Evolutionary conservation across 192 early-diverging fungal genomes (phyloP).

Genomic region (Backusella luteola): DNA sequence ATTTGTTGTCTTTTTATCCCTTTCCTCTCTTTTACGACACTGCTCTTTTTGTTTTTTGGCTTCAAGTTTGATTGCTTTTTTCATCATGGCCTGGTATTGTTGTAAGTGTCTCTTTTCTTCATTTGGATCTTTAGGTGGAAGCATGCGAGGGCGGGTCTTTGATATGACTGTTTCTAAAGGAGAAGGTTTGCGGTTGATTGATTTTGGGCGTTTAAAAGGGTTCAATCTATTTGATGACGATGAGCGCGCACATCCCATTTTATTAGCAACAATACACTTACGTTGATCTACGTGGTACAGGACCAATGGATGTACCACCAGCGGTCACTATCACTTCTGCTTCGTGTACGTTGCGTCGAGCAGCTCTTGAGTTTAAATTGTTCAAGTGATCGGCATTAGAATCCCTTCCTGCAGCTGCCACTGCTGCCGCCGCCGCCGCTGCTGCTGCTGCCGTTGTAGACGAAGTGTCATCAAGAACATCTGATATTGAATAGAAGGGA

Average conservation of each 20-base stretch:
- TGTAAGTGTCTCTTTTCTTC: conserved; percentile 43
- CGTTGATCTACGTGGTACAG: conserved; percentile 24
- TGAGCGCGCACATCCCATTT: neutral
- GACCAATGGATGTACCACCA: conserved; percentile 25
- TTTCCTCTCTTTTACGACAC: conserved; percentile 34
- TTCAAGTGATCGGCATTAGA: conserved; percentile 8
- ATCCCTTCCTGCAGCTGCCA: neutral
- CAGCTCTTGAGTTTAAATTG: conserved; percentile 10
- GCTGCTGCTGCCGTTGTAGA: neutral
- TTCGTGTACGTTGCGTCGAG: conserved; percentile 27
- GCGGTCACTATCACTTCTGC: conserved; percentile 25
- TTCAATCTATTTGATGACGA: conserved; percentile 17
- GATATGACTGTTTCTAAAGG: conserved; percentile 40
- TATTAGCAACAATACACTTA: conserved; percentile 11
- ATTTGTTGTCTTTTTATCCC: conserved; percentile 31
- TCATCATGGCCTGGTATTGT: conserved; percentile 43
- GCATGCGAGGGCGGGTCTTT: conserved; percentile 39
- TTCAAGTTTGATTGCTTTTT: conserved; percentile 36
- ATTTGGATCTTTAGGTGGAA: conserved; percentile 39
- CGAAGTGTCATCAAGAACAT: conserved; percentile 30
- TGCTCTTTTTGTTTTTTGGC: conserved; percentile 34
- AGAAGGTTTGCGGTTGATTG: conserved; percentile 27
- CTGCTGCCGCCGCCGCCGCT: neutral
- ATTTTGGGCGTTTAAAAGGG: conserved; percentile 23
- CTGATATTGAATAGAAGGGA: conserved; percentile 38